A percentile compares a stretch with the other conserved stretches of the same genome.
Evolutionary conservation across 176 grass and related monocot species (phyloP).

Genomic region (Carex myosuroides): DNA sequence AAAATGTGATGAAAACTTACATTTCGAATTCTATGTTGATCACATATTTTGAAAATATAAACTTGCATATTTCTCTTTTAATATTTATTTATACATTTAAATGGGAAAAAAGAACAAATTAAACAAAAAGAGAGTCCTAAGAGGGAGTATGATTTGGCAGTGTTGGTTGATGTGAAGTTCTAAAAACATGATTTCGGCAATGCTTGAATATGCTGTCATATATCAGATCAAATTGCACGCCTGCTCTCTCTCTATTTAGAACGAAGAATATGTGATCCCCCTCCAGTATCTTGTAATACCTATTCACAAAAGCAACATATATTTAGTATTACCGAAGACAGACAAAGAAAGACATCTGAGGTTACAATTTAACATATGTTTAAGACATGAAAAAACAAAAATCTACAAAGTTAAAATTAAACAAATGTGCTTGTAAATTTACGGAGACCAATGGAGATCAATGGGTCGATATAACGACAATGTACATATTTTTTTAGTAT

Average conservation of each 20-base stretch:
- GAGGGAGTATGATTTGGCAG: slow-evolving; percentile 34
- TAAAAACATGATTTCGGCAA: slow-evolving; percentile 46
- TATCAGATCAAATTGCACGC: slow-evolving; percentile 63
- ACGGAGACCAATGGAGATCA: too few relatives aligned
- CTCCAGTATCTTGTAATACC: slow-evolving; percentile 67
- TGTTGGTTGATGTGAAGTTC: slow-evolving; percentile 21
- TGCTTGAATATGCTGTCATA: slow-evolving; percentile 71
- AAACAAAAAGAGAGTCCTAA: background rate
- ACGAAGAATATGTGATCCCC: slow-evolving; percentile 79
- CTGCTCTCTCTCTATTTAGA: slow-evolving; percentile 51
- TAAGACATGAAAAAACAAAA: background rate
- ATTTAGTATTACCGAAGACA: background rate
- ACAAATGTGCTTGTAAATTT: background rate
- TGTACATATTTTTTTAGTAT: too few relatives aligned
- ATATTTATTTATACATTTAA: background rate
- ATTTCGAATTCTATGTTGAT: background rate
- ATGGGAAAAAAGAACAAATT: background rate
- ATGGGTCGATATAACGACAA: too few relatives aligned
- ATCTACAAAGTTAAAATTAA: too few relatives aligned
- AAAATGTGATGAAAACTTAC: background rate
- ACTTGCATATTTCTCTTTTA: background rate
- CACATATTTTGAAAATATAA: background rate
- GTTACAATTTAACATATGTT: background rate
- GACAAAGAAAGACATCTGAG: background rate
- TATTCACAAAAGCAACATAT: slow-evolving; percentile 10